Evolutionary conservation across 2,329 filamentous ascomycete species (phyloP).

Genomic region (Penicillium frequentans): DNA sequence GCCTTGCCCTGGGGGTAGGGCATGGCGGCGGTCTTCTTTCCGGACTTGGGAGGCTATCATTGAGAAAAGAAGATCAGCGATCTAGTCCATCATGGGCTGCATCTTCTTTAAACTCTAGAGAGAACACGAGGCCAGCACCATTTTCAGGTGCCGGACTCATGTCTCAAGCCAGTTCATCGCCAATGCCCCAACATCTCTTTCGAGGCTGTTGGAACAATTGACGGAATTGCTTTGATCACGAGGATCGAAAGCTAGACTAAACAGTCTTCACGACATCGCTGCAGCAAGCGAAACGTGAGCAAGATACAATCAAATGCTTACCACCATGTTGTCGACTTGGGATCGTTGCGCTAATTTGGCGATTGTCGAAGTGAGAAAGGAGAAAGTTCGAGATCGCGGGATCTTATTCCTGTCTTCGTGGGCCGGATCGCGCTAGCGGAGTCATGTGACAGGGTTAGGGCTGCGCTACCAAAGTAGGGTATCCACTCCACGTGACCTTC

Average conservation of each 20-base stretch:
- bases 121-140: slow-evolving; percentile 52
- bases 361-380: slow-evolving; percentile 40
- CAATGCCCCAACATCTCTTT: slow-evolving; percentile 32
- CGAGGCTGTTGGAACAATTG: slow-evolving; percentile 30
- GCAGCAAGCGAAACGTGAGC: slow-evolving; percentile 25
- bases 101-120: slow-evolving; percentile 94
- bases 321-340: slow-evolving; percentile 58
- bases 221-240: slow-evolving; percentile 39
- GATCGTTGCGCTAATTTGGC: slow-evolving; percentile 51
- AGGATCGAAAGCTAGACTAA: slow-evolving; percentile 28
- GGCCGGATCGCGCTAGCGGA: slow-evolving; percentile 31
- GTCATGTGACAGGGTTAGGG: slow-evolving; percentile 27
- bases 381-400: slow-evolving; percentile 22
- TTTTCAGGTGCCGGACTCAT: slow-evolving; percentile 52
- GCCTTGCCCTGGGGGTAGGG: slow-evolving; percentile 95
- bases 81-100: slow-evolving; percentile 69
- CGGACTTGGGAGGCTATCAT: slow-evolving; percentile 98
- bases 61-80: slow-evolving; percentile 99
- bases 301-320: slow-evolving; percentile 56
- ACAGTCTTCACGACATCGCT: slow-evolving; percentile 24
- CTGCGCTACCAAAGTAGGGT: slow-evolving; percentile 1
- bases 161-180: slow-evolving; percentile 58
- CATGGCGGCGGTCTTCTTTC: slow-evolving; percentile 97
- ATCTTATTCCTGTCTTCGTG: slow-evolving; percentile 32
- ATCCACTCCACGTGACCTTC: slow-evolving; percentile 5